Percentiles rank a stretch among this genome's conserved stretches.
phyloP scores from a whole-genome alignment of 23 red algal genomes.

The Gracilaria caudata region DNA sequence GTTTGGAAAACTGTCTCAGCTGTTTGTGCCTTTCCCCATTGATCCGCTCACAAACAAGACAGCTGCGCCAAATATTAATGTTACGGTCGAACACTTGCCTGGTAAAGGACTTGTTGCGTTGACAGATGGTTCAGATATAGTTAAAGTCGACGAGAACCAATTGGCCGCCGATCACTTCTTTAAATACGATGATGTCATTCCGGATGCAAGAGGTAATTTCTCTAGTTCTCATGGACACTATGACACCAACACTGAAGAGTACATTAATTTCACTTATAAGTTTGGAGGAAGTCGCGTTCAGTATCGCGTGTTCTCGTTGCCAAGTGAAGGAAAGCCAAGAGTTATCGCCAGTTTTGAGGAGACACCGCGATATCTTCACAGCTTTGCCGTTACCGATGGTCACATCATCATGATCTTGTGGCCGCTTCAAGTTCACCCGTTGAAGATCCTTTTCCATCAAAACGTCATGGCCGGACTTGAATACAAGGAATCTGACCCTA shows the following conservation, averaged over 20 bases:
- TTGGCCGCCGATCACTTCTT: constrained; percentile 49
- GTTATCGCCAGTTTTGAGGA: constrained; percentile 25
- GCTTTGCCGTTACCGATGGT: constrained; percentile 46
- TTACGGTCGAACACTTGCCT: constrained; percentile 16
- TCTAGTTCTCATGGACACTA: constrained; percentile 35
- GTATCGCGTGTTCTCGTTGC: constrained; percentile 47
- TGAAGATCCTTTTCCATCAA: constrained; percentile 47
- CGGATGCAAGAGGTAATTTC: constrained; percentile 19
- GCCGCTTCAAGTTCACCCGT: constrained; percentile 25
- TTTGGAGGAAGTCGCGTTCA: neutral
- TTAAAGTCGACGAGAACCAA: constrained; percentile 24
- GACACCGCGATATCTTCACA: constrained; percentile 52
- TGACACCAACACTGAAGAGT: constrained; percentile 26
- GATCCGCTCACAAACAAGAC: constrained; percentile 12
- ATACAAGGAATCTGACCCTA: neutral
- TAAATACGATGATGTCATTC: constrained; percentile 3
- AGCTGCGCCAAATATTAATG: constrained; percentile 23
- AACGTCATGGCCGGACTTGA: constrained; percentile 25
- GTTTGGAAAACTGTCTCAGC: constrained; percentile 26
- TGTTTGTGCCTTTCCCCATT: constrained; percentile 2
- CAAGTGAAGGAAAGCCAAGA: neutral
- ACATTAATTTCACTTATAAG: constrained; percentile 43
- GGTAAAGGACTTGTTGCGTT: constrained; percentile 18
- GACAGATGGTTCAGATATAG: neutral
- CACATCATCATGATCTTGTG: constrained; percentile 50